These are phyloP conservation scores for Raphidocelis subcapitata DNA, from an alignment of 139 green algal species.

Conservation along the genomic window DNA sequence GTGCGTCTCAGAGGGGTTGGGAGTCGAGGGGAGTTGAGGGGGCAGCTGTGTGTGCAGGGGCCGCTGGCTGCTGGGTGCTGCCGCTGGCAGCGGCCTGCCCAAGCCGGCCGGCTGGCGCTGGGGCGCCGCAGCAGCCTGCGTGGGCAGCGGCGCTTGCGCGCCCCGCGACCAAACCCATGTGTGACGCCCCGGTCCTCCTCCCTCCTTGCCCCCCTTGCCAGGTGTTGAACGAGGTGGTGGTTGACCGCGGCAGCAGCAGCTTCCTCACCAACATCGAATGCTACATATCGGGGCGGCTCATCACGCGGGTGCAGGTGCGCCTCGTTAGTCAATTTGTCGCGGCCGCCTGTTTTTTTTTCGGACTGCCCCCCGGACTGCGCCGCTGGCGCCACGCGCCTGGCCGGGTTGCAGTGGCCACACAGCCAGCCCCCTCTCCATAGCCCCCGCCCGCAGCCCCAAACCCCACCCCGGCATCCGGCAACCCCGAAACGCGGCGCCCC, in stretches of 20 bases:
- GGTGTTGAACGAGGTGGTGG: constrained; percentile 96
- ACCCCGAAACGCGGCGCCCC: no score
- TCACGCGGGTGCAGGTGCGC: constrained; percentile 75
- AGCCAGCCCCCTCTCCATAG: neutral
- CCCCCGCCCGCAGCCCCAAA: no score
- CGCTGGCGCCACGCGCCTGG: neutral
- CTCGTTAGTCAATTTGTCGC: no score
- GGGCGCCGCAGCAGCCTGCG: neutral
- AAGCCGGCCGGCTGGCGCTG: neutral
- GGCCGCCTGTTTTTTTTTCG: neutral
- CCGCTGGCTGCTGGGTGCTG: no score
- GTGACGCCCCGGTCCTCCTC: no score
- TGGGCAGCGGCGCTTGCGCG: neutral
- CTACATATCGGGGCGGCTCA: constrained; percentile 76
- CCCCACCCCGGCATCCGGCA: no score
- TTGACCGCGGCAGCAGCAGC: constrained; percentile 83
- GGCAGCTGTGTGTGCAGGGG: no score
- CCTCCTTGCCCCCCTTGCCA: no score
- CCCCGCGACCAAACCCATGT: neutral
- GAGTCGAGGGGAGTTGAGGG: no score
- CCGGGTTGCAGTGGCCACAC: neutral
- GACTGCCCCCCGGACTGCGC: no score
- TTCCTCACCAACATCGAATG: constrained; percentile 96
- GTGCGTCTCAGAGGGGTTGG: no score
- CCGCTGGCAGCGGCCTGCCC: no score